Evolutionary conservation across 2,329 filamentous ascomycete genomes (phyloP), one percentile per base, ranked within the genome.

Genomic region (Xylaria sp.): DNA sequence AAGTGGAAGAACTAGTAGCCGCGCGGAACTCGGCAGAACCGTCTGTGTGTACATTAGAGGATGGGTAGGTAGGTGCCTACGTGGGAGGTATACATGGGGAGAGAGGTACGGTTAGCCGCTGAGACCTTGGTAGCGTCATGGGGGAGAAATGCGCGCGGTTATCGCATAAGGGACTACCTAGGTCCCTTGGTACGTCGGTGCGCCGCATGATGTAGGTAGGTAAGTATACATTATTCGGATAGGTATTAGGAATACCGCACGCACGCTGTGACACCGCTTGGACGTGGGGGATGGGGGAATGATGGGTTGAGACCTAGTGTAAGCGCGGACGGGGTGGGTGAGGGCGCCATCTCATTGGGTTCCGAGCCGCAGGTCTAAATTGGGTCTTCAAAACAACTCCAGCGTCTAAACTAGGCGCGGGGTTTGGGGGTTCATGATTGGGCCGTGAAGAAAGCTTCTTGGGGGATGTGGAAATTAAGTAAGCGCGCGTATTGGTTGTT

Each of bases 11-110:
- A 50, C 5, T 37, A 62, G 25, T 35, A 69, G 59, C 67, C 67
- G 67, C 67, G 67, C 67, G 67, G 63, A 69, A 55, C 58, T 48
- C 13, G 63, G 37, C 37, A 48, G 50, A 53, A n/a, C 21, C 32
- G 32, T 35, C 32, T 35, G 32, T 35, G 32, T 35, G 32, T 35
- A 35, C n/a, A 47, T 40, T 10, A 0, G 37, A 16, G 16, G 16
- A 27, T 21, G 16, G 16, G 27, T 21, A 47, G 29, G 27, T 21
- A 29, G 25, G 47, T 50, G 47, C 37, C 37, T 40, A 40, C 32
- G 10, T 35, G 32, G n/a, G n/a, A n/a, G n/a, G n/a, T n/a, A n/a
- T n/a, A n/a, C n/a, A n/a, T n/a, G n/a, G n/a, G n/a, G n/a, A n/a
- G n/a, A n/a, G n/a, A 35, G 32, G 32, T 35, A 35, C 32, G 32